Evolutionary conservation across 179 eudicot species (phyloP), one percentile per base, ranked within the genome.

Genomic region (Beta lomatogona): DNA sequence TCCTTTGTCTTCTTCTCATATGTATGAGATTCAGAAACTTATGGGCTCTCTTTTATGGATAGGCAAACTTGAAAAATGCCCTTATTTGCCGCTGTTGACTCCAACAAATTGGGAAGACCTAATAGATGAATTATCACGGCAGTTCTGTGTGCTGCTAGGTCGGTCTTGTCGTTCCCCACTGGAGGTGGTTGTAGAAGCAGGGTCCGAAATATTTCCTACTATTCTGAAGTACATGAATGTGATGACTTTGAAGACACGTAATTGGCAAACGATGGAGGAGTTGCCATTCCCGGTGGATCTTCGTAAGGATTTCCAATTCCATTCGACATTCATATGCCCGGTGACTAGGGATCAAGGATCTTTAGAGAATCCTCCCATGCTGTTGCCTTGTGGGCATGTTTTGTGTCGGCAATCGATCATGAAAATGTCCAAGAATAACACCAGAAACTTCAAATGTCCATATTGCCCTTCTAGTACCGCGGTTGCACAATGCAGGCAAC

Each of bases 321-420:
- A 92, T 81, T 90, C 93, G 0, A 82, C 91, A 12, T 92, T 92
- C 76, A 91, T 92, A 6, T 92, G 93, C 72, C 95, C 93, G 0
- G 93, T 92, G 64, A 86, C 89, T 76, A 83, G 91, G 77, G 95
- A 92, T 41, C 90, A 89, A 74, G 93, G 87, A 15, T 86, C 88
- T n/a, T 88, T 85, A 71, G 95, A 92, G 70, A 92, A 92, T 36
- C 95, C 93, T 5, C 93, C 95, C 13, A 90, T 92, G 93, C 74
- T 92, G 86, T 46, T 92, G 80, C 83, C 95, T 1, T 92, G 93
- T 75, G 93, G 93, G 69, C 95, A 92, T 59, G 93, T 88, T 21
- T 70, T 90, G 4, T 92, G 93, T 83, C 88, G 82, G 87, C 93
- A 88, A 73, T 88, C 92, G 2, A 88, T 92, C 18, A 85, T 87